These are phyloP conservation scores for Butyriboletus loyo DNA, from an alignment of 768 basidiomycete species.

Conservation along the genomic window DNA sequence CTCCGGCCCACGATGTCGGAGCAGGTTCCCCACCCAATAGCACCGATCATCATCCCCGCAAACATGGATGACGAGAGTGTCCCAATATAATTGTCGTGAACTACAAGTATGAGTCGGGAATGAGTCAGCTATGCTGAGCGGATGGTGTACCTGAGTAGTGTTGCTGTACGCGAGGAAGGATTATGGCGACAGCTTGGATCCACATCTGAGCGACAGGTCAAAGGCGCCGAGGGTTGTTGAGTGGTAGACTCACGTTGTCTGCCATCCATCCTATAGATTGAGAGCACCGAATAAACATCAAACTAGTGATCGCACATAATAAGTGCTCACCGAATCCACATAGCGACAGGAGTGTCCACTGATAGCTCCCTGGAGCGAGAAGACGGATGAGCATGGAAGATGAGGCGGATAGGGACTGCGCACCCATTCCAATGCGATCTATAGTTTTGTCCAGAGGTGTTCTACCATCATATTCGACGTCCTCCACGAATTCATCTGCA, in stretches of 20 bases:
- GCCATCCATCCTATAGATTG: constrained; percentile 77
- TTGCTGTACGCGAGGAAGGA: constrained; percentile 92
- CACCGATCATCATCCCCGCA: constrained; percentile 96
- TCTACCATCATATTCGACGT: constrained; percentile 38
- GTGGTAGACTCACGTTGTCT: constrained; percentile 64
- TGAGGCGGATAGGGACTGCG: constrained; percentile 8
- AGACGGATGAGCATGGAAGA: not conserved
- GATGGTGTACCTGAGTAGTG: constrained; percentile 67
- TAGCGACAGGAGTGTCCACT: constrained; percentile 76
- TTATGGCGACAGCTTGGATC: constrained; percentile 88
- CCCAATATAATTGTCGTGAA: constrained; percentile 76
- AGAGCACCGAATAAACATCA: not conserved
- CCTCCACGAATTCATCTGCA: constrained; percentile 23
- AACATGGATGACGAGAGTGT: constrained; percentile 85
- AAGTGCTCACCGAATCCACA: constrained; percentile 79
- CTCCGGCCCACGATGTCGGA: constrained; percentile 89
- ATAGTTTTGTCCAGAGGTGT: constrained; percentile 81
- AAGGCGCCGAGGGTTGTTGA: constrained; percentile 8
- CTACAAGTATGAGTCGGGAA: constrained; percentile 36
- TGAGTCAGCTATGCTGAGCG: constrained; percentile 3
- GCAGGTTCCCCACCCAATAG: constrained; percentile 89
- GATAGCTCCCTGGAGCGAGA: constrained; percentile 56
- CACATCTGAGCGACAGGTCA: constrained; percentile 67
- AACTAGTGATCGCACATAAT: not conserved
- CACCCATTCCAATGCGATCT: constrained; percentile 87